Conservation (phyloP, 2,329 filamentous ascomycete species). For the Penicillium italicum region DNA sequence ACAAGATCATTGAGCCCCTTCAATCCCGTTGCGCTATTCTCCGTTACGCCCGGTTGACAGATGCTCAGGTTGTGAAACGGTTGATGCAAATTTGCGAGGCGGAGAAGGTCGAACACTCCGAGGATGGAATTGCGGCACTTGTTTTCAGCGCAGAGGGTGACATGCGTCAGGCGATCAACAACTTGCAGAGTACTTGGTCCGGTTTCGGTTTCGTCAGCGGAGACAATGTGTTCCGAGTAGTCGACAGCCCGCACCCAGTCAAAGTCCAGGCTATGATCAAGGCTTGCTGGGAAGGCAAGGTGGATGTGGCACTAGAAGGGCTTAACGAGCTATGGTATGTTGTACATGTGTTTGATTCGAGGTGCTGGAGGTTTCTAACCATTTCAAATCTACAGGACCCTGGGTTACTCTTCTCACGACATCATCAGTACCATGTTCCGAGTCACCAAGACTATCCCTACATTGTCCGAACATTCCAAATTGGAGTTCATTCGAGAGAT, state of each 20-base stretch:
- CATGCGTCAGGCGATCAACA: conserved; percentile 99
- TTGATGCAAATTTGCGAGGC: conserved; percentile 89
- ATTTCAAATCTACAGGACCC: conserved; percentile 49
- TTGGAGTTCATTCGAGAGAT: conserved; percentile 98
- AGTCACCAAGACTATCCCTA: conserved; percentile 93
- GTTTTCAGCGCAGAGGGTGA: conserved; percentile 97
- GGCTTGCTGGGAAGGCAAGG: conserved; percentile 86
- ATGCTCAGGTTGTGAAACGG: conserved; percentile 86
- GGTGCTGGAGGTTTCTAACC: conserved; percentile 2
- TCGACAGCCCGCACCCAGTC: conserved; percentile 94
- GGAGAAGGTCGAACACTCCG: conserved; percentile 83
- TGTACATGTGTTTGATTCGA: neutral
- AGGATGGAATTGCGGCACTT: conserved; percentile 91
- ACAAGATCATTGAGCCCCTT: conserved; percentile 99
- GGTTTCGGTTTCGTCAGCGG: conserved; percentile 97
- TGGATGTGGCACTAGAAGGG: conserved; percentile 80
- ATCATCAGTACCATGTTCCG: conserved; percentile 99
- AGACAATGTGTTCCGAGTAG: conserved; percentile 96
- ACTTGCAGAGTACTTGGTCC: conserved; percentile 86
- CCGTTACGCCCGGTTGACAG: conserved; percentile 86
- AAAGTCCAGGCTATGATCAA: conserved; percentile 99
- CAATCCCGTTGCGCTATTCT: conserved; percentile 96
- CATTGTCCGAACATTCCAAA: conserved; percentile 88
- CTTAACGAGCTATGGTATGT: conserved; percentile 81
- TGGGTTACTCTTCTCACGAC: conserved; percentile 98